A percentile compares a stretch with the other conserved stretches of the same genome.
phyloP scores from a whole-genome alignment of 148 eudicot species.

The Suaeda aralocaspica region DNA sequence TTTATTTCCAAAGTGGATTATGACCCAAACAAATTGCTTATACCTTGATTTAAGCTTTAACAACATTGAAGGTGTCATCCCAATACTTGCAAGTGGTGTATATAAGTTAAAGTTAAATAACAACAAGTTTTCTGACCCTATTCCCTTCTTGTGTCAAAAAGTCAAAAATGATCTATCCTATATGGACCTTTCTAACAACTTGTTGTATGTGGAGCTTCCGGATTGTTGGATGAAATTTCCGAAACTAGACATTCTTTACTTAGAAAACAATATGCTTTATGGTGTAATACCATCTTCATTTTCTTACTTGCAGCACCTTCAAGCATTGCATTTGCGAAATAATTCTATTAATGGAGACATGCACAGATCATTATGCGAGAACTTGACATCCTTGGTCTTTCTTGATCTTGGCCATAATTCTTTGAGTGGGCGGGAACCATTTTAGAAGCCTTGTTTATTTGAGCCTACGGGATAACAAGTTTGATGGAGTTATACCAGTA shows the following conservation, averaged over 20 bases:
- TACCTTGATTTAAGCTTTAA: slow-evolving; percentile 11
- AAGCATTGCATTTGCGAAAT: slow-evolving; percentile 6
- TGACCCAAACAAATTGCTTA: neutral
- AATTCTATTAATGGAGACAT: slow-evolving; percentile 9
- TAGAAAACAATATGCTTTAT: slow-evolving; percentile 13
- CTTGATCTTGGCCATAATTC: slow-evolving; percentile 10
- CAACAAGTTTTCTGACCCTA: slow-evolving; percentile 10
- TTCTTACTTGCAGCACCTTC: neutral
- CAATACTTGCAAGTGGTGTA: neutral
- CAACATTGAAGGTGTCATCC: neutral
- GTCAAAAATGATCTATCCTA: neutral
- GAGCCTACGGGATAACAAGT: slow-evolving; percentile 1
- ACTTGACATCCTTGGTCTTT: neutral
- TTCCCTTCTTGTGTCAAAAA: slow-evolving; percentile 7
- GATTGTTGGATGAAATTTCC: neutral
- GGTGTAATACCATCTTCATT: slow-evolving; percentile 13
- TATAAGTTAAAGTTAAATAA: neutral
- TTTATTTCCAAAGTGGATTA: slow-evolving; percentile 11
- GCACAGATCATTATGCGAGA: neutral
- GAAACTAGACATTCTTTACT: neutral
- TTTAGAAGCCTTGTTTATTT: neutral
- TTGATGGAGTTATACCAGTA: slow-evolving; percentile 9
- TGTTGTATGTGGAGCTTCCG: slow-evolving; percentile 4
- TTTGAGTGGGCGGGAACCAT: slow-evolving; percentile 6
- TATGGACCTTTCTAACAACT: slow-evolving; percentile 17